Evolutionary conservation across 2,329 filamentous ascomycete species (phyloP).

Genomic region (Helminthosporium solani): DNA sequence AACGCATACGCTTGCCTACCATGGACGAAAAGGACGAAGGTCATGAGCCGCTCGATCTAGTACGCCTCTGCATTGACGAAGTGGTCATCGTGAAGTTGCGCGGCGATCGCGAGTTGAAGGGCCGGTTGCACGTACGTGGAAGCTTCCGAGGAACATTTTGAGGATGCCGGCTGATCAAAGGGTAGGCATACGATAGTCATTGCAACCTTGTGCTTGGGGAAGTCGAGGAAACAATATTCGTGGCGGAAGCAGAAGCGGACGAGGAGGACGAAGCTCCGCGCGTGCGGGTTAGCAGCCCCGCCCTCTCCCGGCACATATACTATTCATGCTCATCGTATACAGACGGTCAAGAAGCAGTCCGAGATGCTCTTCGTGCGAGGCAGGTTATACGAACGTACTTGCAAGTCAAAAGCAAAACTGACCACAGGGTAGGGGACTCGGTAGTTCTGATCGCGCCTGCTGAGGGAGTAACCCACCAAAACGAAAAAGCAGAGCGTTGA

Average conservation of each 20-base stretch:
- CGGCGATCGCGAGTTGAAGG: conserved; percentile 93
- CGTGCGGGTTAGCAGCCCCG: conserved; percentile 19
- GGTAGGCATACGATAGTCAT: conserved; percentile 93
- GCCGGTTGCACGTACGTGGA: conserved; percentile 78
- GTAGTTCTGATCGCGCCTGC: conserved; percentile 52
- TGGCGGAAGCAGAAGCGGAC: conserved; percentile 86
- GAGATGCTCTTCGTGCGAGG: conserved; percentile 99
- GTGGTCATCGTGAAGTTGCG: conserved; percentile 96
- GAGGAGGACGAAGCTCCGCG: conserved; percentile 67
- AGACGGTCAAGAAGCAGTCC: conserved; percentile 95
- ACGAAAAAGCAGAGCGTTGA: conserved; percentile 9
- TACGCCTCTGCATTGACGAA: conserved; percentile 91
- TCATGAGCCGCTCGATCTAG: conserved; percentile 90
- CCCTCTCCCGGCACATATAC: background rate
- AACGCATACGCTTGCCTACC: conserved; percentile 21
- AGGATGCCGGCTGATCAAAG: background rate
- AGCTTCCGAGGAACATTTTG: background rate
- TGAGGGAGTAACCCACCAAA: conserved; percentile 21
- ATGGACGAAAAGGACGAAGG: conserved; percentile 86
- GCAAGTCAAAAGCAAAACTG: background rate
- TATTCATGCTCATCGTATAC: conserved; percentile 4
- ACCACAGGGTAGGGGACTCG: conserved; percentile 47
- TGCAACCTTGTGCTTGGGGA: conserved; percentile 96
- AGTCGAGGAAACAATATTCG: conserved; percentile 95
- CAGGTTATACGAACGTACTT: conserved; percentile 40